These are phyloP conservation scores for Phaeomoniella chlamydospora DNA, from an alignment of 2,329 filamentous ascomycete genomes.

Conservation along the genomic window DNA sequence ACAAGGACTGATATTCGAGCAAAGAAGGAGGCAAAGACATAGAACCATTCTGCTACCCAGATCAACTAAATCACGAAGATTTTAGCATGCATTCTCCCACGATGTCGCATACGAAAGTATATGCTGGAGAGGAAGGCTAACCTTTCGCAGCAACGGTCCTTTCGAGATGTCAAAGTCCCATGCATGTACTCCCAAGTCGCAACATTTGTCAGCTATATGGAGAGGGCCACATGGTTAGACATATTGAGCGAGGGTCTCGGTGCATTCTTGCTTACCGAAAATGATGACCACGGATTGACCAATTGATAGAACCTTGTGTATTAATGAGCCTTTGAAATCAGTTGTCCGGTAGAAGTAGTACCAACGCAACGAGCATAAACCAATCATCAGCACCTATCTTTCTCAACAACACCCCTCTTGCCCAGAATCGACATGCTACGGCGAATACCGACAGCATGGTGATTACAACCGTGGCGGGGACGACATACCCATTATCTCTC, in stretches of 20 bases:
- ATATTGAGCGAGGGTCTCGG: too few species aligned
- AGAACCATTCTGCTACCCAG: constrained; percentile 9
- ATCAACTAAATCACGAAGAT: constrained; percentile 5
- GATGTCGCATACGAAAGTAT: too few species aligned
- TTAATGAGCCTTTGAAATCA: too few species aligned
- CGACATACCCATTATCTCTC: background rate
- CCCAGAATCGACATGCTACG: background rate
- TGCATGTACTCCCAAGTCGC: background rate
- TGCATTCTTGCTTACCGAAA: too few species aligned
- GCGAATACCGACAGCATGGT: background rate
- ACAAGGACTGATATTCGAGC: constrained; percentile 11
- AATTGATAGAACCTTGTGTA: background rate
- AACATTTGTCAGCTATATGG: background rate
- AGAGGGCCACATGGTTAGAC: too few species aligned
- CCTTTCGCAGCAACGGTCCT: background rate
- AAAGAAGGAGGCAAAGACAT: constrained; percentile 4
- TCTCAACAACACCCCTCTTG: background rate
- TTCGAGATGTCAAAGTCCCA: background rate
- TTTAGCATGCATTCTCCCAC: too few species aligned
- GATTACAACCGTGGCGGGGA: background rate
- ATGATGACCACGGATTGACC: background rate
- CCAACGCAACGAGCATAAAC: background rate
- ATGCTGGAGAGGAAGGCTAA: too few species aligned
- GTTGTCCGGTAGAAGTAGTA: too few species aligned
- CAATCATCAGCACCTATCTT: background rate